These are phyloP conservation scores for Nemania serpens DNA, from an alignment of 2,329 filamentous ascomycete genomes.

Conservation along the genomic window DNA sequence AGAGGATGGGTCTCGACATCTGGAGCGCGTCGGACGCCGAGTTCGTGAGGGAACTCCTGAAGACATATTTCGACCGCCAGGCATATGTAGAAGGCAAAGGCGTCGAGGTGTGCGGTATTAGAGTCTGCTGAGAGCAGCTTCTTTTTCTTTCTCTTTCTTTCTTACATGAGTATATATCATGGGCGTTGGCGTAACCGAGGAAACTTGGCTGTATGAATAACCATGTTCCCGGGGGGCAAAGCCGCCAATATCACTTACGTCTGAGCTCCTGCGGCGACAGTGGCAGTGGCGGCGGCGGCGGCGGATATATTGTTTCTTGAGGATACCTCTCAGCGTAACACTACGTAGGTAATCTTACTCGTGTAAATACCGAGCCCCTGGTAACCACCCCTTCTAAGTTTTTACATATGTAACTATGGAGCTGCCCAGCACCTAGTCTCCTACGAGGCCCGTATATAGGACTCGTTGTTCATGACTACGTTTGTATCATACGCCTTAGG, in stretches of 20 bases:
- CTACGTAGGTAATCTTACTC: not conserved
- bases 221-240: not conserved
- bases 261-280: not conserved
- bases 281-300: too few relatives aligned
- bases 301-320: not conserved
- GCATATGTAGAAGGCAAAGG: constrained; percentile 69
- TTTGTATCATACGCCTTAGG: too few relatives aligned
- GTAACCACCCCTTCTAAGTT: too few relatives aligned
- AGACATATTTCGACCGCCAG: constrained; percentile 67
- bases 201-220: constrained; percentile 4
- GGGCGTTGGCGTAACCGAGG: not conserved
- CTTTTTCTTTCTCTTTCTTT: too few relatives aligned
- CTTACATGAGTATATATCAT: too few relatives aligned
- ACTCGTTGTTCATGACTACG: too few relatives aligned
- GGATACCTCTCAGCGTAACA: not conserved
- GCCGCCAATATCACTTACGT: too few relatives aligned
- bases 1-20: constrained; percentile 75
- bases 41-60: constrained; percentile 67
- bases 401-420: too few relatives aligned
- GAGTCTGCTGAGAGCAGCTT: constrained; percentile 61
- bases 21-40: constrained; percentile 74
- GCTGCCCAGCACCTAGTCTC: too few relatives aligned
- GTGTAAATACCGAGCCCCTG: too few relatives aligned
- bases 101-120: constrained; percentile 75
- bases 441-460: too few relatives aligned